These are phyloP conservation scores for Teunomyces barrocoloradensis DNA, from an alignment of 805 yeast genomes.

Conservation along the genomic window DNA sequence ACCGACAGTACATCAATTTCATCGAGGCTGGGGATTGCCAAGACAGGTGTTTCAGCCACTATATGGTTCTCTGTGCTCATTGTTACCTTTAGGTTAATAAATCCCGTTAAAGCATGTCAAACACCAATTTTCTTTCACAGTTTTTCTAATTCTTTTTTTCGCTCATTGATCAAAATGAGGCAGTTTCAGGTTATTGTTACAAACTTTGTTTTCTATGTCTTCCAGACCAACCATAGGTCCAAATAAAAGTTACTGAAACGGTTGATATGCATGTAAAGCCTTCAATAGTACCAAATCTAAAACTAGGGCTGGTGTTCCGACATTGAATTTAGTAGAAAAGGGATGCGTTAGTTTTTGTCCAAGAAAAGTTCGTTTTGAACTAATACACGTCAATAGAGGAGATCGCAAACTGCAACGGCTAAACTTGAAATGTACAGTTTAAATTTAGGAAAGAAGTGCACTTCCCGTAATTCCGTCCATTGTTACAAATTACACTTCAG, in stretches of 20 bases:
- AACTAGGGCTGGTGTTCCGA: too few species aligned
- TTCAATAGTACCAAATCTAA: too few species aligned
- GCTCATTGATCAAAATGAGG: not conserved
- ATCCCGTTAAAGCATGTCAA: not conserved
- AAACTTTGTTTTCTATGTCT: not conserved
- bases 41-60: too few species aligned
- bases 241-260: too few species aligned
- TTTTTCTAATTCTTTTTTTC: not conserved
- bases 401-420: not conserved
- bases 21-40: too few species aligned
- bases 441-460: not conserved
- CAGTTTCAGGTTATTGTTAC: not conserved
- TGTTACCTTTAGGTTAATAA: too few species aligned
- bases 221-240: too few species aligned
- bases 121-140: not conserved
- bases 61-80: too few species aligned
- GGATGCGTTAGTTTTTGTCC: not conserved
- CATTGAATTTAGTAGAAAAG: too few species aligned
- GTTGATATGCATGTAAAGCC: too few species aligned
- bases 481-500: not conserved
- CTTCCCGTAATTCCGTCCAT: not conserved
- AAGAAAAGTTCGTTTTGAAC: not conserved
- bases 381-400: not conserved
- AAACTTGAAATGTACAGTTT: not conserved
- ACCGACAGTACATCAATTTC: too few species aligned